Evolutionary conservation across 2,329 filamentous ascomycete genomes (phyloP).

Genomic region (Xylogone sp.): DNA sequence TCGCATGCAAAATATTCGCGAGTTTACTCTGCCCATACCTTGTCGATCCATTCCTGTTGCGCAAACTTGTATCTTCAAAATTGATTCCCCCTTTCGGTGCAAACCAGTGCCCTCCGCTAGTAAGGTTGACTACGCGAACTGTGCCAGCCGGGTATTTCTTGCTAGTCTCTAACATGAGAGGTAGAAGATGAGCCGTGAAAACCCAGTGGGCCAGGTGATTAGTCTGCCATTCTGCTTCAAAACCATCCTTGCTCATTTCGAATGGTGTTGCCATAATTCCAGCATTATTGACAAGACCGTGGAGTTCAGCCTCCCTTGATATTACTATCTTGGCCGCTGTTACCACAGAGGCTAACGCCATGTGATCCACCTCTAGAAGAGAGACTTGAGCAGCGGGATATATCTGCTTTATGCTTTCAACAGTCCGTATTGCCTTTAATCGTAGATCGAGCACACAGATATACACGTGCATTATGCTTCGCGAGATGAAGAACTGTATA

Average conservation of each 20-base stretch:
- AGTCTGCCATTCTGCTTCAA: constrained; percentile 31
- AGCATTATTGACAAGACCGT: constrained; percentile 42
- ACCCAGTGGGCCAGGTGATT: constrained; percentile 32
- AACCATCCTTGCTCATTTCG: constrained; percentile 26
- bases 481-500: constrained; percentile 46
- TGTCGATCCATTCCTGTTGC: constrained; percentile 1
- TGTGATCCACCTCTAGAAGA: constrained; percentile 18
- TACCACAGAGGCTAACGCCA: constrained; percentile 22
- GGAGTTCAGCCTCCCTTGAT: constrained; percentile 26
- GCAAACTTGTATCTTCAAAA: constrained; percentile 6
- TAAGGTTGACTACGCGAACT: constrained; percentile 10
- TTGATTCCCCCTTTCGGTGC: constrained; percentile 8
- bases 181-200: constrained; percentile 11
- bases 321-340: constrained; percentile 25
- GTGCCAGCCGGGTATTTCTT: constrained; percentile 8
- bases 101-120: constrained; percentile 12
- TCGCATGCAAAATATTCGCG: constrained; percentile 15
- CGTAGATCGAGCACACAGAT: constrained; percentile 41
- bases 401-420: constrained; percentile 24
- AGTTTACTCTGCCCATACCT: constrained; percentile 16
- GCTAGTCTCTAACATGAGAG: constrained; percentile 10
- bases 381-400: constrained; percentile 45
- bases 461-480: constrained; percentile 42
- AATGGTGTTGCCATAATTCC: constrained; percentile 37
- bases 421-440: constrained; percentile 32